These are phyloP conservation scores for Cymodocea nodosa DNA, from an alignment of 116 monocot species.

Conservation along the genomic window DNA sequence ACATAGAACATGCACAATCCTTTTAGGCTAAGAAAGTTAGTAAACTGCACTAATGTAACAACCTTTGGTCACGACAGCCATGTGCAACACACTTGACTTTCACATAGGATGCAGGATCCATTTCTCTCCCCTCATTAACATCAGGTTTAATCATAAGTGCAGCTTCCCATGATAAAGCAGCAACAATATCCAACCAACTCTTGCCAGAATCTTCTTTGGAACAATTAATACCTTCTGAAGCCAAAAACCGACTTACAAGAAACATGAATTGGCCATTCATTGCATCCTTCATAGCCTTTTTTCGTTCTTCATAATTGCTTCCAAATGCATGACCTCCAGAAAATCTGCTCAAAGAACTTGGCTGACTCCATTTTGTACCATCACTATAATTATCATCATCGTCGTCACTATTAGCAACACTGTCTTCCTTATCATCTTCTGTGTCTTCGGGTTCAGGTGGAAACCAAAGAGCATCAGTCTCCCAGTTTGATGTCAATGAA, in stretches of 20 bases:
- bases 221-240: conserved; percentile 44
- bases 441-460: conserved; percentile 66
- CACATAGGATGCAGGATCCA: conserved; percentile 87
- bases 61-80: conserved; percentile 71
- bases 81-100: conserved; percentile 93
- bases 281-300: conserved; percentile 62
- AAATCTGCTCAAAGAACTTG: conserved; percentile 26
- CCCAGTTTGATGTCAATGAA: conserved; percentile 8
- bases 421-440: conserved; percentile 34
- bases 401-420: conserved; percentile 55
- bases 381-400: conserved; percentile 58
- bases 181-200: conserved; percentile 71
- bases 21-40: background rate
- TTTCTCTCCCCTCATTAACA: conserved; percentile 65
- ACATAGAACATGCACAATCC: background rate
- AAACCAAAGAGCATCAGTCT: conserved; percentile 42
- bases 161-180: conserved; percentile 86
- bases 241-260: conserved; percentile 56
- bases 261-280: conserved; percentile 75
- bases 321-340: conserved; percentile 19
- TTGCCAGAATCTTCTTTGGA: conserved; percentile 17
- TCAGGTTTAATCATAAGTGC: conserved; percentile 69
- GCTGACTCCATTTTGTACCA: conserved; percentile 47
- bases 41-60: conserved; percentile 3
- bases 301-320: conserved; percentile 28